Conservation (phyloP, 176 grass and related monocot species). For the Aegilops umbellulata region DNA sequence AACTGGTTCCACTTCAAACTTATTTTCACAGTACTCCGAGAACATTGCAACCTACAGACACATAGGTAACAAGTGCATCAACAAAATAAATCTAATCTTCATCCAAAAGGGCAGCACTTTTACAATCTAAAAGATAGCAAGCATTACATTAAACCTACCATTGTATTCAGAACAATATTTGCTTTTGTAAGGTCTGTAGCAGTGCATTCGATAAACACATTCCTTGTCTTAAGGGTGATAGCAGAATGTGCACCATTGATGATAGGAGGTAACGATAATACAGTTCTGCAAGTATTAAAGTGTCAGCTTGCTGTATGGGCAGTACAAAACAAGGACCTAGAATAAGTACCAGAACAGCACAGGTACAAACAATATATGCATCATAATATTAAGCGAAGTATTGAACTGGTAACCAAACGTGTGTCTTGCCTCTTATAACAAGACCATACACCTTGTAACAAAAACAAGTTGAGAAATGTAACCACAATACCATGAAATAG, state of each 20-base stretch:
- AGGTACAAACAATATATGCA: slow-evolving; percentile 3
- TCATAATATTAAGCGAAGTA: neutral
- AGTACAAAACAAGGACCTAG: neutral
- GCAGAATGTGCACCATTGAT: slow-evolving; percentile 97
- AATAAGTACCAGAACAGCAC: neutral
- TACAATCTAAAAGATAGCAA: slow-evolving; percentile 13
- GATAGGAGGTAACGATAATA: slow-evolving; percentile 87
- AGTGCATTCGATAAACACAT: slow-evolving; percentile 96
- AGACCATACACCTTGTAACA: neutral
- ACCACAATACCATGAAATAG: neutral
- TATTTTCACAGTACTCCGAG: slow-evolving; percentile 81
- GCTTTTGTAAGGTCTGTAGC: slow-evolving; percentile 96
- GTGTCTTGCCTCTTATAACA: slow-evolving; percentile 1
- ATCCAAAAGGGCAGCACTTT: neutral
- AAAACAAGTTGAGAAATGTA: neutral
- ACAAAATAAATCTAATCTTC: slow-evolving; percentile 23
- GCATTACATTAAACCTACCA: slow-evolving; percentile 51
- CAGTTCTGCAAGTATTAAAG: slow-evolving; percentile 61
- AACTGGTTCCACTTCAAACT: slow-evolving; percentile 95
- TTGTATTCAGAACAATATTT: slow-evolving; percentile 96
- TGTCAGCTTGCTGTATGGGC: neutral
- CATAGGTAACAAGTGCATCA: slow-evolving; percentile 26
- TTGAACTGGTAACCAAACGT: slow-evolving; percentile 8
- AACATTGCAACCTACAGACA: slow-evolving; percentile 84
- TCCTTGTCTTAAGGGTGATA: slow-evolving; percentile 74